Conservation (phyloP, 2,329 filamentous ascomycete species). For the Ophiocordyceps camponoti-leonardi region DNA sequence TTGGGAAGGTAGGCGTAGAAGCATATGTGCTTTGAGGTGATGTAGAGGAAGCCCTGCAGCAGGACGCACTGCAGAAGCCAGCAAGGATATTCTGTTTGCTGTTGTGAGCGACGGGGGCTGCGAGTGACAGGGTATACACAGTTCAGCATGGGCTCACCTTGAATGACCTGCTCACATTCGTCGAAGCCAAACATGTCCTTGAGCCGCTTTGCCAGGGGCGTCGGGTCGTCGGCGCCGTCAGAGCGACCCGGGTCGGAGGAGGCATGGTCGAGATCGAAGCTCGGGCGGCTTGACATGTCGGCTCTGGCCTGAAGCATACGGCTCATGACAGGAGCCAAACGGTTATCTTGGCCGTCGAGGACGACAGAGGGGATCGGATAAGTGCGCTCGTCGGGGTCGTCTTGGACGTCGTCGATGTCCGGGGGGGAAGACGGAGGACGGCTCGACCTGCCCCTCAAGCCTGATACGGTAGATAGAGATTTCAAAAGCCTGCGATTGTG, state of each 20-base stretch:
- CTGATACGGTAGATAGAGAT: constrained; percentile 44
- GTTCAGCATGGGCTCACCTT: constrained; percentile 30
- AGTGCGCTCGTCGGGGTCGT: constrained; percentile 7
- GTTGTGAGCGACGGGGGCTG: neutral
- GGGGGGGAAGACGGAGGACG: constrained; percentile 21
- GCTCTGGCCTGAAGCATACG: constrained; percentile 59
- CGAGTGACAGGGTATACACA: neutral
- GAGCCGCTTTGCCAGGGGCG: constrained; percentile 50
- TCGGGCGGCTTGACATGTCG: constrained; percentile 41
- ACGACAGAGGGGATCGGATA: constrained; percentile 6
- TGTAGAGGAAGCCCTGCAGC: constrained; percentile 89
- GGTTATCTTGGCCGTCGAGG: constrained; percentile 17
- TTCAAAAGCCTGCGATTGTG: constrained; percentile 50
- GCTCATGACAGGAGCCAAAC: constrained; percentile 56
- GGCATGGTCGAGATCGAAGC: constrained; percentile 33
- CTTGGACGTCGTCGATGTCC: constrained; percentile 13
- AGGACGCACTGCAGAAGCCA: constrained; percentile 85
- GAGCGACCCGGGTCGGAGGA: constrained; percentile 21
- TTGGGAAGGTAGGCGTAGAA: constrained; percentile 97
- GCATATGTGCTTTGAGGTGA: constrained; percentile 82
- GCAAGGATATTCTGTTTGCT: constrained; percentile 65
- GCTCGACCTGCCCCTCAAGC: constrained; percentile 24
- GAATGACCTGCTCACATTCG: constrained; percentile 65
- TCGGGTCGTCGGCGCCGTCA: constrained; percentile 23
- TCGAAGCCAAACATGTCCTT: constrained; percentile 80